Evolutionary conservation across 1,139 yeast genomes (phyloP).

Genomic region (Pichia inconspicua): DNA sequence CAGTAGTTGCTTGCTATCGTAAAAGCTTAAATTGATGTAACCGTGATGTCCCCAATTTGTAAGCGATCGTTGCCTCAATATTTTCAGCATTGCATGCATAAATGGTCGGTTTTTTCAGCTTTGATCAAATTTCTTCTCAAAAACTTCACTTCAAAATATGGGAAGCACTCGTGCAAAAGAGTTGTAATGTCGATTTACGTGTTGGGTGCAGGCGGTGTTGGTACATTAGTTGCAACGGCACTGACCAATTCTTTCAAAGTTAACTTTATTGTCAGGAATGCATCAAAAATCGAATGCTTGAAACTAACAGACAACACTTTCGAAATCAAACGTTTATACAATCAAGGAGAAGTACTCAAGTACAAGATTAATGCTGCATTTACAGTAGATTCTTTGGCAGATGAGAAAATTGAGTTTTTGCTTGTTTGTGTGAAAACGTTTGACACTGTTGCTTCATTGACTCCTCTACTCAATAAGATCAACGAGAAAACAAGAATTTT

Average conservation of each 20-base stretch:
- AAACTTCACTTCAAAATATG: too few species aligned
- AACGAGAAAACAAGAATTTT: constrained; percentile 42
- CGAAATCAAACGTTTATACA: constrained; percentile 22
- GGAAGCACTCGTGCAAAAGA: too few species aligned
- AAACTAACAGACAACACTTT: constrained; percentile 15
- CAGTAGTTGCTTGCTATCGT: too few species aligned
- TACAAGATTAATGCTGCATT: constrained; percentile 18
- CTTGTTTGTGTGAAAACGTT: constrained; percentile 29
- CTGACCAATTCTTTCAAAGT: constrained; percentile 18
- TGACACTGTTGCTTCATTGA: constrained; percentile 24
- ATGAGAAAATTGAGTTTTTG: constrained; percentile 20
- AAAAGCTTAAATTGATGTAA: too few species aligned
- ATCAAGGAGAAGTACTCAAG: constrained; percentile 8
- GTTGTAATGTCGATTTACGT: constrained; percentile 19
- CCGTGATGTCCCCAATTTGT: too few species aligned
- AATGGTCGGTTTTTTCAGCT: too few species aligned
- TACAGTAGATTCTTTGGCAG: constrained; percentile 14
- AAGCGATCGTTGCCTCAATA: too few species aligned
- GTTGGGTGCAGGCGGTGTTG: constrained; percentile 28
- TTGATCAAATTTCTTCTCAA: too few species aligned
- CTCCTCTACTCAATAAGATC: constrained; percentile 20
- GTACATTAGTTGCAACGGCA: constrained; percentile 22
- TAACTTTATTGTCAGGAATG: constrained; percentile 24
- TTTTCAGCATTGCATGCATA: too few species aligned
- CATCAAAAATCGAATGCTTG: constrained; percentile 18